Evolutionary conservation across 1,284 basidiomycete species (phyloP).

Genomic region (Ustilago nuda): DNA sequence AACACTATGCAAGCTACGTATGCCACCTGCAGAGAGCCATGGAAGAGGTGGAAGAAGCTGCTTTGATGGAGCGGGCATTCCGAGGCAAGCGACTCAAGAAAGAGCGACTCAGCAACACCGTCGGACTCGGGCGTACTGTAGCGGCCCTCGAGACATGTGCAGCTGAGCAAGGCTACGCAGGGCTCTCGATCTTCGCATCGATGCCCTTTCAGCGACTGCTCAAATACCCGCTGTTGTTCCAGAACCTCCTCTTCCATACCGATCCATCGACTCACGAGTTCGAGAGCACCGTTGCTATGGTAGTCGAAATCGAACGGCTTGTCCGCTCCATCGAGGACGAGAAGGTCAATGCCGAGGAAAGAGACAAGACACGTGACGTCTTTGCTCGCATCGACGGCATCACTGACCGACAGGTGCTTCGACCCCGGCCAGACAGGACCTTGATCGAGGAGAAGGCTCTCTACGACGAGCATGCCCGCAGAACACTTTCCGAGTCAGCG

Average conservation of each 20-base stretch:
- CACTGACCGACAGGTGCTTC: slow-evolving; percentile 74
- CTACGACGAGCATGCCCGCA: slow-evolving; percentile 54
- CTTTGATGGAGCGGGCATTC: slow-evolving; percentile 62
- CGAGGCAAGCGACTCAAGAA: slow-evolving; percentile 59
- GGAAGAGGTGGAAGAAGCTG: slow-evolving; percentile 61
- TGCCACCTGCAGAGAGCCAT: slow-evolving; percentile 60
- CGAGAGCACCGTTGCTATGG: slow-evolving; percentile 93
- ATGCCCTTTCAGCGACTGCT: slow-evolving; percentile 96
- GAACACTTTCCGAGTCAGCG: slow-evolving; percentile 63
- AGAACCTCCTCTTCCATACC: slow-evolving; percentile 83
- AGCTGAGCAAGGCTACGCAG: slow-evolving; percentile 87
- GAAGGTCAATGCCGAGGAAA: slow-evolving; percentile 93
- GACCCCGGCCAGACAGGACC: slow-evolving; percentile 86
- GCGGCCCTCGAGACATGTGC: slow-evolving; percentile 79
- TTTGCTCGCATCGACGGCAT: slow-evolving; percentile 95
- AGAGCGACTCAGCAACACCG: slow-evolving; percentile 59
- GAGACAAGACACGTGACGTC: slow-evolving; percentile 91
- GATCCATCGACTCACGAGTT: slow-evolving; percentile 97
- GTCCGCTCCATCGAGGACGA: slow-evolving; percentile 97
- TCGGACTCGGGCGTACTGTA: slow-evolving; percentile 64
- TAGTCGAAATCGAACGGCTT: slow-evolving; percentile 93
- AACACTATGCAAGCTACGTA: slow-evolving; percentile 59
- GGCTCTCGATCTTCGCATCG: slow-evolving; percentile 89
- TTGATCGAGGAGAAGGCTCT: slow-evolving; percentile 84
- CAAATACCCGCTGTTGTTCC: slow-evolving; percentile 96